These are phyloP conservation scores for Curvularia verruculosa DNA, from an alignment of 2,329 filamentous ascomycete genomes.

Conservation along the genomic window DNA sequence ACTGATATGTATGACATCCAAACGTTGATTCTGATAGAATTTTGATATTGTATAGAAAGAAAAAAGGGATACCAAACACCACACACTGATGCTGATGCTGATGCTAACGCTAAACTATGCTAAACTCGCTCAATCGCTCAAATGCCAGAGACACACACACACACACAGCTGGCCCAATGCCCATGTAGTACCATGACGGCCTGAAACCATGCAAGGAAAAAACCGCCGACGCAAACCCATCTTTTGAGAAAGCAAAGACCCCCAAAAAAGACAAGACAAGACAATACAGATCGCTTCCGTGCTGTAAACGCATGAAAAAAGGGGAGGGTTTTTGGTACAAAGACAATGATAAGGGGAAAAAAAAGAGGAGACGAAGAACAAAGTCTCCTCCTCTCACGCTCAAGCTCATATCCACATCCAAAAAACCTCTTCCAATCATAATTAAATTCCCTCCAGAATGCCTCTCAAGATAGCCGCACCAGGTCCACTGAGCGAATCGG, in stretches of 20 bases:
- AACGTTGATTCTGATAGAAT: too few relatives aligned
- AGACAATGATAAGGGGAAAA: too few relatives aligned
- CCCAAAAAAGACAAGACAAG: not conserved
- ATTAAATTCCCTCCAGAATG: slow-evolving; percentile 42
- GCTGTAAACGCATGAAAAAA: too few relatives aligned
- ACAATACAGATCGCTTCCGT: too few relatives aligned
- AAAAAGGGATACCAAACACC: not conserved
- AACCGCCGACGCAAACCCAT: not conserved
- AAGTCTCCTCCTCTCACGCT: not conserved
- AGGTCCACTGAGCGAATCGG: slow-evolving; percentile 67
- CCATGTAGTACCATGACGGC: not conserved
- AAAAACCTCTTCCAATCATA: too few relatives aligned
- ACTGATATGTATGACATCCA: too few relatives aligned
- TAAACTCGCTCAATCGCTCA: not conserved
- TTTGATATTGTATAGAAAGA: too few relatives aligned
- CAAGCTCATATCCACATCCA: not conserved
- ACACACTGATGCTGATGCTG: not conserved
- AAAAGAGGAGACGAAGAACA: too few relatives aligned
- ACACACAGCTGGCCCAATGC: not conserved
- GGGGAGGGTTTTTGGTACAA: too few relatives aligned
- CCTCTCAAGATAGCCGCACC: slow-evolving; percentile 49
- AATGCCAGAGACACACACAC: not conserved
- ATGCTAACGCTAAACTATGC: not conserved
- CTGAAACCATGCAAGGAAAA: too few relatives aligned
- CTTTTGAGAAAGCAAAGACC: not conserved